Conservation (phyloP, 2,329 filamentous ascomycete genomes). For the Fusarium albidum region DNA sequence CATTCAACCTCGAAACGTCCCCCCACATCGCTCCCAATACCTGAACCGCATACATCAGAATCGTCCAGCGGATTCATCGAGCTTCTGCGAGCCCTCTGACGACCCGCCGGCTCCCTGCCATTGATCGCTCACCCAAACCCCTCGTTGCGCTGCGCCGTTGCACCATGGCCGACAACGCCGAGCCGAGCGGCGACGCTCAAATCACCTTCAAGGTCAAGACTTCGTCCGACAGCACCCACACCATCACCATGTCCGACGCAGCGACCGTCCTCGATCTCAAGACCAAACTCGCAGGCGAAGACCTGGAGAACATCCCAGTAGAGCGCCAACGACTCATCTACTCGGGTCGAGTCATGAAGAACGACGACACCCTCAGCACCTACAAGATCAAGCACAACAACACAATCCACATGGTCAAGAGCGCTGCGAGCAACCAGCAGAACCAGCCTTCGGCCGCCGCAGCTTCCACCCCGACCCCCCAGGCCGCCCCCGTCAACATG, state of each 20-base stretch:
- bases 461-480: constrained; percentile 51
- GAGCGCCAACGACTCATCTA: constrained; percentile 96
- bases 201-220: constrained; percentile 98
- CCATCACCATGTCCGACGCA: constrained; percentile 78
- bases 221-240: constrained; percentile 88
- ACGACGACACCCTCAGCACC: constrained; percentile 81
- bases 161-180: constrained; percentile 72
- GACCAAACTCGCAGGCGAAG: constrained; percentile 80
- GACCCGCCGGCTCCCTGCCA: constrained; percentile 9
- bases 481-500: constrained; percentile 74
- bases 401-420: constrained; percentile 96
- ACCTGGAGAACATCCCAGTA: constrained; percentile 85
- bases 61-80: background rate
- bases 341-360: constrained; percentile 95
- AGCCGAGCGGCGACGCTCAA: constrained; percentile 71
- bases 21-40: background rate
- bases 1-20: background rate
- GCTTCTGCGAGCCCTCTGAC: constrained; percentile 12
- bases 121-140: constrained; percentile 17
- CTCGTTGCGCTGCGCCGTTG: constrained; percentile 27
- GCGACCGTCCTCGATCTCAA: constrained; percentile 88
- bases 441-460: constrained; percentile 43
- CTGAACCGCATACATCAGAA: background rate
- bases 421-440: constrained; percentile 83
- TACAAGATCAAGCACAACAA: constrained; percentile 98